Evolutionary conservation across 2,329 filamentous ascomycete species (phyloP).

Genomic region (Epicoccum nigrum): DNA sequence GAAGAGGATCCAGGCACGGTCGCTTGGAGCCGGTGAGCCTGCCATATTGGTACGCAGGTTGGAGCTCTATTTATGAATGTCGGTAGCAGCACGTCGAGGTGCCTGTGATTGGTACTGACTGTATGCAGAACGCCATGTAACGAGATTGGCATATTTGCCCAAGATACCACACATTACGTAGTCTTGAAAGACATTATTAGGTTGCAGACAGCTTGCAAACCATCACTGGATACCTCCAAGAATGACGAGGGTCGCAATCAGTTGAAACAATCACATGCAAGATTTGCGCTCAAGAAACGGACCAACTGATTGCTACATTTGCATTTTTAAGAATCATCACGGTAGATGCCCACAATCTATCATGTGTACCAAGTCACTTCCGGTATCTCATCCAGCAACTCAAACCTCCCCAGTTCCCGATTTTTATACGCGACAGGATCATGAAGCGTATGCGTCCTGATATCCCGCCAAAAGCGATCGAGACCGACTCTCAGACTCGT

Average conservation of each 20-base stretch:
- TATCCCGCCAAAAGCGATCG: slow-evolving; percentile 70
- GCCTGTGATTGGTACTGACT: slow-evolving; percentile 12
- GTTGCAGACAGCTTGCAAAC: neutral
- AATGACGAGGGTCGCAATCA: neutral
- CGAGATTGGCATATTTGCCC: slow-evolving; percentile 1
- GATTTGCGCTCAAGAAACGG: too few relatives aligned
- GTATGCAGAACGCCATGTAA: slow-evolving; percentile 8
- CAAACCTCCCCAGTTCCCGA: slow-evolving; percentile 64
- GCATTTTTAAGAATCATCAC: too few relatives aligned
- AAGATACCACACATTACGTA: neutral
- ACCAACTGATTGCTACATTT: too few relatives aligned
- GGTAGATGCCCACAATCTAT: neutral
- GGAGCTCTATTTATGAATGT: slow-evolving; percentile 4
- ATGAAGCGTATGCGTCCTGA: slow-evolving; percentile 70
- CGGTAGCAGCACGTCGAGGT: slow-evolving; percentile 11
- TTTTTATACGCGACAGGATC: slow-evolving; percentile 73
- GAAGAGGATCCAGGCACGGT: neutral
- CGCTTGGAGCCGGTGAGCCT: neutral
- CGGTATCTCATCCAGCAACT: slow-evolving; percentile 62
- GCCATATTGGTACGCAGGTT: neutral
- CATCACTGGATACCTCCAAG: neutral
- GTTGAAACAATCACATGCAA: too few relatives aligned
- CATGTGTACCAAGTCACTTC: slow-evolving; percentile 68
- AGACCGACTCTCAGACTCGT: slow-evolving; percentile 65
- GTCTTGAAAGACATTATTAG: slow-evolving; percentile 1